Evolutionary conservation across 2,329 filamentous ascomycete genomes (phyloP).

Genomic region (Trichoderma polysporum): DNA sequence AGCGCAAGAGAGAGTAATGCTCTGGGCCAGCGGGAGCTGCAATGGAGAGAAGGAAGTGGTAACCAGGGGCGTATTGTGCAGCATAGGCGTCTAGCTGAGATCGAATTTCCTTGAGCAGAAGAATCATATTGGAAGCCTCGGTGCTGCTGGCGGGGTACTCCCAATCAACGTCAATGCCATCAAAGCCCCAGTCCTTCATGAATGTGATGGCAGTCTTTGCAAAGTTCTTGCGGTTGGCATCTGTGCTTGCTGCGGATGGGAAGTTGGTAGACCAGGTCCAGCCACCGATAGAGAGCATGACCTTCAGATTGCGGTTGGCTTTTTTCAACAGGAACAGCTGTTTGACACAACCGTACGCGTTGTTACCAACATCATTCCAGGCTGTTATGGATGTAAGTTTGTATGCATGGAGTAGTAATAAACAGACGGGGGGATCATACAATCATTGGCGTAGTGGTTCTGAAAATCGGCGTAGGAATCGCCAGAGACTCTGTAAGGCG

Average conservation of each 20-base stretch:
- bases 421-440: constrained; percentile 33
- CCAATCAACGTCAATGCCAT: constrained; percentile 48
- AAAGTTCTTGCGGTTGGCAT: constrained; percentile 62
- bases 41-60: constrained; percentile 56
- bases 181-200: constrained; percentile 69
- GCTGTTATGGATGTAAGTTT: constrained; percentile 30
- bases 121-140: constrained; percentile 46
- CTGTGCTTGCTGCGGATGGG: constrained; percentile 62
- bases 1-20: constrained; percentile 50
- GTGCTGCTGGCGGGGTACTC: constrained; percentile 39
- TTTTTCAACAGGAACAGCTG: constrained; percentile 78
- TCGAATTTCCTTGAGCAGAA: constrained; percentile 46
- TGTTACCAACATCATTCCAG: constrained; percentile 64
- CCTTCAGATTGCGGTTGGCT: constrained; percentile 72
- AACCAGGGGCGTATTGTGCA: constrained; percentile 41
- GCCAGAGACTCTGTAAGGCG: constrained; percentile 52
- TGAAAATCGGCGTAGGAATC: constrained; percentile 70
- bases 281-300: constrained; percentile 77
- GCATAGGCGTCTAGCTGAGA: constrained; percentile 51
- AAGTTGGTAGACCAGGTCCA: constrained; percentile 84
- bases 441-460: constrained; percentile 71
- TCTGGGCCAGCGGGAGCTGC: constrained; percentile 50
- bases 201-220: constrained; percentile 67
- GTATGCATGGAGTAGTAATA: background rate
- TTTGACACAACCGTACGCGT: constrained; percentile 79